These are phyloP conservation scores for Penicillium waksmanii DNA, from an alignment of 495 filamentous ascomycete genomes.

Conservation along the genomic window DNA sequence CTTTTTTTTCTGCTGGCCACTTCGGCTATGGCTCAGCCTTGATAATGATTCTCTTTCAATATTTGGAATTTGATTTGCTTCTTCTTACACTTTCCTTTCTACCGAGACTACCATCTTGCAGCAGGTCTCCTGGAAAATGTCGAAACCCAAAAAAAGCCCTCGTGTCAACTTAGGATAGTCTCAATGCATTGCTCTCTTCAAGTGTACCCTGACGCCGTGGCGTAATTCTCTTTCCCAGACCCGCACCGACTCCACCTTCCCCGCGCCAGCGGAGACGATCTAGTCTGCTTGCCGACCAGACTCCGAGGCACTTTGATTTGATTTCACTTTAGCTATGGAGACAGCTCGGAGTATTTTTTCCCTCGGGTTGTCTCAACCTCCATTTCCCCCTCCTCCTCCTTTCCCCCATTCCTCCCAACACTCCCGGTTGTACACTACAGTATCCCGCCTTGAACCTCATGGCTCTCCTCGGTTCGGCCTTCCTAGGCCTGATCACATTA, in stretches of 20 bases:
- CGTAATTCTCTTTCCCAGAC: neutral
- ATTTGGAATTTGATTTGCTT: conserved; percentile 12
- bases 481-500: conserved; percentile 39
- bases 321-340: conserved; percentile 6
- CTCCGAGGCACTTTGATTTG: conserved; percentile 3
- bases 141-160: conserved; percentile 4
- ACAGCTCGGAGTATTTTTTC: conserved; percentile 5
- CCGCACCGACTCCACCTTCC: conserved; percentile 4
- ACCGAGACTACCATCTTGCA: neutral
- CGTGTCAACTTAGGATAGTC: conserved; percentile 11
- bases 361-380: neutral
- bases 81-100: conserved; percentile 1
- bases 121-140: conserved; percentile 4
- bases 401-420: conserved; percentile 4
- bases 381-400: conserved; percentile 8
- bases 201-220: neutral
- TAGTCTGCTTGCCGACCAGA: conserved; percentile 4
- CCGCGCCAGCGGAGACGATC: conserved; percentile 3
- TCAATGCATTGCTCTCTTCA: conserved; percentile 1
- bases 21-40: conserved; percentile 21
- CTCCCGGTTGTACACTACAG: neutral
- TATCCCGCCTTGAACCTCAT: conserved; percentile 20
- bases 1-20: conserved; percentile 22
- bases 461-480: conserved; percentile 23
- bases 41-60: conserved; percentile 15